Percentiles rank a stretch among this genome's conserved stretches.
Conservation (phyloP, 2,329 filamentous ascomycete species). For the Endoconidiophora polonica region DNA sequence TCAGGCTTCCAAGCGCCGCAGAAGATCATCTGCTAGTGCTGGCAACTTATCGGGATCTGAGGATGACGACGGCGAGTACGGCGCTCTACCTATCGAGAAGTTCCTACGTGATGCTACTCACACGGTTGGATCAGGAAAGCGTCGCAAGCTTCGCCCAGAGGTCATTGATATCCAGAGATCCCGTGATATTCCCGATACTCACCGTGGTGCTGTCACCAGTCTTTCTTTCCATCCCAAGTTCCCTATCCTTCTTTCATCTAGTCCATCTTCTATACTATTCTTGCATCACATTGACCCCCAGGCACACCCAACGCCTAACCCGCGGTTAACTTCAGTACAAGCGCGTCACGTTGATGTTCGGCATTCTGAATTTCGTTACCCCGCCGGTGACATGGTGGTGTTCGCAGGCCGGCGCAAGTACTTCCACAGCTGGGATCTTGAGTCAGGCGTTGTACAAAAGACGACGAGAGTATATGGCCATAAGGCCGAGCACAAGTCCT, state of each 20-base stretch:
- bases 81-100: slow-evolving; percentile 58
- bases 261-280: slow-evolving; percentile 68
- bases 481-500: slow-evolving; percentile 66
- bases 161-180: slow-evolving; percentile 79
- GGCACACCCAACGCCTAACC: slow-evolving; percentile 64
- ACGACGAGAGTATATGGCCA: slow-evolving; percentile 60
- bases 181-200: slow-evolving; percentile 65
- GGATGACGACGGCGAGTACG: slow-evolving; percentile 36
- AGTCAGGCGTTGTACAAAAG: slow-evolving; percentile 68
- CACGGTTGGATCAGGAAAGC: slow-evolving; percentile 39
- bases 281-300: slow-evolving; percentile 75
- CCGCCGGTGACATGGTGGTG: slow-evolving; percentile 62
- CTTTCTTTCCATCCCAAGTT: slow-evolving; percentile 80
- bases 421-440: slow-evolving; percentile 88
- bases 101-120: slow-evolving; percentile 61
- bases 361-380: slow-evolving; percentile 63
- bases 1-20: slow-evolving; percentile 33
- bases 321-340: slow-evolving; percentile 77
- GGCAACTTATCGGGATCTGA: slow-evolving; percentile 24
- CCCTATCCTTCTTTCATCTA: slow-evolving; percentile 78
- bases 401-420: slow-evolving; percentile 76
- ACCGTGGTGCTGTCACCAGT: slow-evolving; percentile 64
- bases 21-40: slow-evolving; percentile 30
- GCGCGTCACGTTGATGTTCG: slow-evolving; percentile 69
- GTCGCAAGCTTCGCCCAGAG: slow-evolving; percentile 65